Conservation (phyloP, 2,329 filamentous ascomycete species). For the Fusarium heterosporum region DNA sequence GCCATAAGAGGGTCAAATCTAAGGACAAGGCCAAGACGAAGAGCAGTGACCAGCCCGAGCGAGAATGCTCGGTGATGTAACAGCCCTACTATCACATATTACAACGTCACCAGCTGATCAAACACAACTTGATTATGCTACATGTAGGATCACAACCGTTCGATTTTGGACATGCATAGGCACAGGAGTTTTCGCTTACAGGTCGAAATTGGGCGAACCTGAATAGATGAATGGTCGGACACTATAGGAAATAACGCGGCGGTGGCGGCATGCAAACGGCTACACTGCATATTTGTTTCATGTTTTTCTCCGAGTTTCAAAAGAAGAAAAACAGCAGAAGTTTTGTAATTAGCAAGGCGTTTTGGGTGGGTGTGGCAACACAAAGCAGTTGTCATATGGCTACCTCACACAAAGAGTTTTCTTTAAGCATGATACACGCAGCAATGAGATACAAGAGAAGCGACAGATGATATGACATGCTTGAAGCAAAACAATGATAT, state of each 20-base stretch:
- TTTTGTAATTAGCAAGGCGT: slow-evolving; percentile 39
- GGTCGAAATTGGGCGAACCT: neutral
- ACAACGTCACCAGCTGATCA: neutral
- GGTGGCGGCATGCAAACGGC: neutral
- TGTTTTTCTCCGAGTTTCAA: neutral
- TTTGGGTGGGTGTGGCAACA: slow-evolving; percentile 29
- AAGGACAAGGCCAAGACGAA: slow-evolving; percentile 57
- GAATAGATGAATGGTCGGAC: neutral
- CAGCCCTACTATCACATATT: neutral
- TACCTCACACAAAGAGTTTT: slow-evolving; percentile 13
- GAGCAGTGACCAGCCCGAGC: slow-evolving; percentile 54
- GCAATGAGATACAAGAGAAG: slow-evolving; percentile 5
- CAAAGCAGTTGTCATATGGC: slow-evolving; percentile 12
- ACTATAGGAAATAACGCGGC: neutral
- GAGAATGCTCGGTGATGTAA: slow-evolving; percentile 64
- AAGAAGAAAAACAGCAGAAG: slow-evolving; percentile 23
- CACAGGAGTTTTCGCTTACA: slow-evolving; percentile 31
- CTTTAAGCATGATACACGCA: slow-evolving; percentile 13
- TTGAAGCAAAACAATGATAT: neutral
- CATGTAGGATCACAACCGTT: slow-evolving; percentile 1
- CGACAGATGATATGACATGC: neutral
- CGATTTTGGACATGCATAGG: slow-evolving; percentile 30
- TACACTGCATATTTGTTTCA: neutral
- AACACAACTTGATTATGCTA: neutral
- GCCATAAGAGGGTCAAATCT: slow-evolving; percentile 53